A percentile compares a stretch with the other conserved stretches of the same genome.
These are phyloP conservation scores for Podila epicladia DNA, from an alignment of 192 early-diverging fungal genomes.

Conservation along the genomic window DNA sequence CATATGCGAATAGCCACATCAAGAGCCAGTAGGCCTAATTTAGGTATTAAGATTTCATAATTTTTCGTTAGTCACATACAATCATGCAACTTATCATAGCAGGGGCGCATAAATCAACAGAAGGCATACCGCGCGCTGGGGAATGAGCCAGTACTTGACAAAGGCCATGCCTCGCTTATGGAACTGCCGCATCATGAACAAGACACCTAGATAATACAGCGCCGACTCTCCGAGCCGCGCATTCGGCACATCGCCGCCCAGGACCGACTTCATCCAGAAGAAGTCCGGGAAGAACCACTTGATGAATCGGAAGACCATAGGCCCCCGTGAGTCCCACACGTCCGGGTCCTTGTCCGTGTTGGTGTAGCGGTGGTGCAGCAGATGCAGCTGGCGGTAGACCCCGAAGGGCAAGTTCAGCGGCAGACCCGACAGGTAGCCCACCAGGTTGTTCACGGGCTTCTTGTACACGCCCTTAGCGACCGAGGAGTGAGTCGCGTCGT, in stretches of 20 bases:
- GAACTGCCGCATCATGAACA: constrained; percentile 18
- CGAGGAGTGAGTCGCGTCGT: constrained; percentile 37
- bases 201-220: constrained; percentile 13
- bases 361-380: constrained; percentile 38
- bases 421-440: constrained; percentile 27
- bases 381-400: constrained; percentile 26
- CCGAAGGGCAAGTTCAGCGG: constrained; percentile 24
- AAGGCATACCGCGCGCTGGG: constrained; percentile 29
- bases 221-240: constrained; percentile 3
- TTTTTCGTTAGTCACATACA: background rate
- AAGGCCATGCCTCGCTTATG: constrained; percentile 15
- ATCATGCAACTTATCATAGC: too few species aligned
- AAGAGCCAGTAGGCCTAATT: constrained; percentile 40
- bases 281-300: constrained; percentile 43
- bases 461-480: constrained; percentile 41
- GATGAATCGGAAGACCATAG: constrained; percentile 26
- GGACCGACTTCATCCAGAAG: constrained; percentile 22
- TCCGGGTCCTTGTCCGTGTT: constrained; percentile 39
- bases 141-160: constrained; percentile 46
- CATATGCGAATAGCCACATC: constrained; percentile 42
- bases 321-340: constrained; percentile 29
- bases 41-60: background rate
- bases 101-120: background rate
- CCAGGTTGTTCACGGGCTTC: constrained; percentile 23
- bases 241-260: constrained; percentile 8